A percentile compares a stretch with the other conserved stretches of the same genome.
phyloP scores from a whole-genome alignment of 2,329 filamentous ascomycete genomes.

The Cryphonectria japonica region DNA sequence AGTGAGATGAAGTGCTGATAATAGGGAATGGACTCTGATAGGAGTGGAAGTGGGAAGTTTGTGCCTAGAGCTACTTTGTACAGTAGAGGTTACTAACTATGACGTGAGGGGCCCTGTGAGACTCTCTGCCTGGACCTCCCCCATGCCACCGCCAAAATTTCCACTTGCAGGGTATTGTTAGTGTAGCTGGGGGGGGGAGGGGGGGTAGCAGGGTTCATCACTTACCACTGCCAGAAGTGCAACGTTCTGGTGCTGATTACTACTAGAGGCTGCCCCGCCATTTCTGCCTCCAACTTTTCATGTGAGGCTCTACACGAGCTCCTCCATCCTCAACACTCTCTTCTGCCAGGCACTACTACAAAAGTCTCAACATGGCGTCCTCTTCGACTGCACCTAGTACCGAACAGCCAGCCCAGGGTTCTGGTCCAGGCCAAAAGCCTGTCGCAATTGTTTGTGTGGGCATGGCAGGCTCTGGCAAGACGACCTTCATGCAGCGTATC shows the following conservation, averaged over 20 bases:
- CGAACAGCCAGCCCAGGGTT: slow-evolving; percentile 15
- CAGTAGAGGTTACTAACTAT: neutral
- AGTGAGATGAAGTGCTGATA: neutral
- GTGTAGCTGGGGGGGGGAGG: too few species aligned
- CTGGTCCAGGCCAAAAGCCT: slow-evolving; percentile 47
- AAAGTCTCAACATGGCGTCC: slow-evolving; percentile 31
- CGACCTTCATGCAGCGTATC: slow-evolving; percentile 99
- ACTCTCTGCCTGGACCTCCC: slow-evolving; percentile 4
- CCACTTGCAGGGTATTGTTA: neutral
- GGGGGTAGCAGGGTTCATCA: neutral
- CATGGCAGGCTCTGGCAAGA: slow-evolving; percentile 98
- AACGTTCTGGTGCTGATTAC: neutral
- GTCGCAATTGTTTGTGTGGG: slow-evolving; percentile 90
- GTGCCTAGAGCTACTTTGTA: neutral
- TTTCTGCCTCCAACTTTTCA: slow-evolving; percentile 21
- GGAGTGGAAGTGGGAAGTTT: neutral
- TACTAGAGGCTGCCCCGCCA: slow-evolving; percentile 16
- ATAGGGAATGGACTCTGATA: neutral
- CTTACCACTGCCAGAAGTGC: neutral
- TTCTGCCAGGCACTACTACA: neutral
- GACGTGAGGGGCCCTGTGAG: slow-evolving; percentile 12
- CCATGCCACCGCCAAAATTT: slow-evolving; percentile 11
- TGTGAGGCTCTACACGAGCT: slow-evolving; percentile 15
- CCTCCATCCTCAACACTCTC: neutral
- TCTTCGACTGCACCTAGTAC: slow-evolving; percentile 27